Conservation (phyloP, 2,329 filamentous ascomycete genomes). For the Xylaria polymorpha region DNA sequence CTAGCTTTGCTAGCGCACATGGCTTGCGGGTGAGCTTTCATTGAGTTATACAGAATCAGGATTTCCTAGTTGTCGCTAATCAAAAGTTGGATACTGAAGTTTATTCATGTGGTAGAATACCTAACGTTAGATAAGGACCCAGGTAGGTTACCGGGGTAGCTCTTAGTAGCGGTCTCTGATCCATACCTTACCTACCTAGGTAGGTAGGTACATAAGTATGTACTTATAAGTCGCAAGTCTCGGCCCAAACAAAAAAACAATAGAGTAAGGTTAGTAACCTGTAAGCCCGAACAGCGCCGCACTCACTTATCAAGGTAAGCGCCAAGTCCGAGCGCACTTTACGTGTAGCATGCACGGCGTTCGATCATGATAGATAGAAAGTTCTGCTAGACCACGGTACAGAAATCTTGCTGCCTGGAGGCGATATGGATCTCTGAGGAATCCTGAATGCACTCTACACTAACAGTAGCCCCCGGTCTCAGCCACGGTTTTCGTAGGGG, state of each 20-base stretch:
- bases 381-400: neutral
- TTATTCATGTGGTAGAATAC: no score
- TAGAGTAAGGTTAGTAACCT: no score
- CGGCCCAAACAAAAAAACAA: no score
- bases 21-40: neutral
- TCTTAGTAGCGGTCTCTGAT: no score
- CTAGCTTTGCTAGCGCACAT: neutral
- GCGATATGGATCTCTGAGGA: neutral
- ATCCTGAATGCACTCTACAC: neutral
- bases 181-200: no score
- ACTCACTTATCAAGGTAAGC: neutral
- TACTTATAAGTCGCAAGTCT: no score
- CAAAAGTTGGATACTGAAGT: neutral
- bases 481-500: neutral
- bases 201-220: no score
- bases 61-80: neutral
- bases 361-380: no score
- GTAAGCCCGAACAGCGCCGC: no score
- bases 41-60: neutral
- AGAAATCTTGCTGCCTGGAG: constrained; percentile 31
- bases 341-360: no score
- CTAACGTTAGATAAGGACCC: no score
- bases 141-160: no score
- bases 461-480: neutral
- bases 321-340: neutral